Conservation (phyloP, 2,329 filamentous ascomycete genomes). For the Ophiostoma pallidulum region DNA sequence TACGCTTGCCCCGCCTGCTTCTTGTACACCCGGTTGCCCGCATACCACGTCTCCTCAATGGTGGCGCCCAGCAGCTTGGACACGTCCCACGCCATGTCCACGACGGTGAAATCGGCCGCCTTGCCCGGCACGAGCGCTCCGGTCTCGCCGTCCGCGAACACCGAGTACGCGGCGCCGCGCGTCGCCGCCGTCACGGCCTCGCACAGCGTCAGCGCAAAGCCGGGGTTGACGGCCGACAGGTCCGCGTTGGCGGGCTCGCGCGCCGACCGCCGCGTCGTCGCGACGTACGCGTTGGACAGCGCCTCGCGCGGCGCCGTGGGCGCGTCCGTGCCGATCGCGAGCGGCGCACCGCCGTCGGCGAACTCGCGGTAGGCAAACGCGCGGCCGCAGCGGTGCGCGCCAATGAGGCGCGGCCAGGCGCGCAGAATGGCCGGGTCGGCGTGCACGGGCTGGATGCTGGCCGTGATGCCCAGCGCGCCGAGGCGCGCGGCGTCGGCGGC, state of each 20-base stretch:
- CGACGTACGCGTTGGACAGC: conserved; percentile 49
- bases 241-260: conserved; percentile 34
- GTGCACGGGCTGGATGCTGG: conserved; percentile 49
- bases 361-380: conserved; percentile 58
- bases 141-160: conserved; percentile 45
- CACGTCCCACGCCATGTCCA: conserved; percentile 41
- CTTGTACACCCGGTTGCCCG: conserved; percentile 32
- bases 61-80: conserved; percentile 35
- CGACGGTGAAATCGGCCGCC: conserved; percentile 48
- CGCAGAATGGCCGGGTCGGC: conserved; percentile 51
- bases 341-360: conserved; percentile 39
- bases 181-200: conserved; percentile 47
- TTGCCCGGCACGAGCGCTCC: conserved; percentile 44
- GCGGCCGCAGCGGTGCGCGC: conserved; percentile 41
- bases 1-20: neutral
- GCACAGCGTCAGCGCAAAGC: conserved; percentile 43
- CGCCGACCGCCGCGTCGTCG: conserved; percentile 47
- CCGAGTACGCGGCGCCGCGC: conserved; percentile 46
- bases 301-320: conserved; percentile 49
- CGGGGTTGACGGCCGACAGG: conserved; percentile 34
- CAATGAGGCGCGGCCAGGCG: conserved; percentile 51
- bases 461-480: conserved; percentile 49
- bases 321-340: conserved; percentile 51
- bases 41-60: conserved; percentile 45
- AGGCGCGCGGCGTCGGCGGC: conserved; percentile 46